phyloP scores from a whole-genome alignment of 2,329 filamentous ascomycete genomes.

The Mariannaea sp. region DNA sequence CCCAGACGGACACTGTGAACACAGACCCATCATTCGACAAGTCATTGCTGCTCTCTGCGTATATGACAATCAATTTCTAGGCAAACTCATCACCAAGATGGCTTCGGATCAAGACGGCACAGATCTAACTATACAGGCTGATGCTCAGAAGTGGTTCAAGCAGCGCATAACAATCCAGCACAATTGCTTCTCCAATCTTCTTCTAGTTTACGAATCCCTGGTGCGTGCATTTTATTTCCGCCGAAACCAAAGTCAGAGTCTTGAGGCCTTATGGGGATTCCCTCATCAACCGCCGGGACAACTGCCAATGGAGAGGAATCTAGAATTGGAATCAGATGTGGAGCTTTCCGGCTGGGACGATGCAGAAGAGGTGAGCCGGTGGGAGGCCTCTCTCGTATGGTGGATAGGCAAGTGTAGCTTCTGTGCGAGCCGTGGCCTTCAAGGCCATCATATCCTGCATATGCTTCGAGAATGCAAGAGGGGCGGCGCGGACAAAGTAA shows the following conservation, averaged over 20 bases:
- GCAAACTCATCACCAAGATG: neutral
- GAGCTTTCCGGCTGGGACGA: neutral
- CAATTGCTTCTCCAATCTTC: neutral
- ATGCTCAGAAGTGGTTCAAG: neutral
- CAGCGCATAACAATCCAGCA: neutral
- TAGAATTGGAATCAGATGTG: neutral
- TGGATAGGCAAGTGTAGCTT: slow-evolving; percentile 3
- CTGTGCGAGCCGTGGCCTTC: neutral
- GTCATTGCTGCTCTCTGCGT: neutral
- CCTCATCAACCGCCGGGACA: neutral
- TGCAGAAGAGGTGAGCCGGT: neutral
- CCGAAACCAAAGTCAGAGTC: neutral
- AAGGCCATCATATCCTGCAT: neutral
- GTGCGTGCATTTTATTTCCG: neutral
- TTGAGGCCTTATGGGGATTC: neutral
- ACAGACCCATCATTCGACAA: neutral
- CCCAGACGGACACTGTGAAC: neutral
- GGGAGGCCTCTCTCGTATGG: neutral
- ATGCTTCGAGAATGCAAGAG: neutral
- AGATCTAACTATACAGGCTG: neutral
- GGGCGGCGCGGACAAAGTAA: neutral
- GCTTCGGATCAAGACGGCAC: neutral
- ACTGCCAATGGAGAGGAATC: neutral
- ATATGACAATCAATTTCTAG: neutral
- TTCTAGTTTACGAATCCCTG: neutral